These are phyloP conservation scores for Xylariaceae sp. DNA, from an alignment of 2,329 filamentous ascomycete genomes.

Conservation along the genomic window DNA sequence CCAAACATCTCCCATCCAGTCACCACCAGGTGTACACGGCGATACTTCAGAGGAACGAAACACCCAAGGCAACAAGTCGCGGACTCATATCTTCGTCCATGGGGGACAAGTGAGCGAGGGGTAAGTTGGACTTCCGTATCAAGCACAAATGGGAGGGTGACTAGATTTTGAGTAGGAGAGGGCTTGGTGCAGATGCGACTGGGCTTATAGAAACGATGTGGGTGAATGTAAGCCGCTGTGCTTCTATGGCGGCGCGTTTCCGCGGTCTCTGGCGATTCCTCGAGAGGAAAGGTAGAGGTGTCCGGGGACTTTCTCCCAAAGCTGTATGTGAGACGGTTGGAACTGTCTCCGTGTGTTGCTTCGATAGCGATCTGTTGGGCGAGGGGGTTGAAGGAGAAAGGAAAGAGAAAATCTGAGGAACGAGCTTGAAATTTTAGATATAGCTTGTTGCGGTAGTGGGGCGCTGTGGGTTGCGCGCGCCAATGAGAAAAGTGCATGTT, in stretches of 20 bases:
- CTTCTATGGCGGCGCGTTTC: constrained; percentile 99
- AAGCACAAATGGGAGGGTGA: constrained; percentile 16
- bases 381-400: constrained; percentile 63
- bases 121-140: constrained; percentile 14
- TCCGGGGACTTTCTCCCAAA: constrained; percentile 99
- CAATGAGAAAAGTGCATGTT: constrained; percentile 4
- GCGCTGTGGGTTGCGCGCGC: background rate
- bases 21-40: constrained; percentile 16
- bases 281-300: constrained; percentile 41
- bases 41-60: constrained; percentile 14
- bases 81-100: constrained; percentile 93
- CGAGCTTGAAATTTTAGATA: constrained; percentile 9
- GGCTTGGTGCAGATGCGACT: constrained; percentile 35
- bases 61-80: constrained; percentile 39
- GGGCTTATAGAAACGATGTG: constrained; percentile 44
- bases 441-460: constrained; percentile 5
- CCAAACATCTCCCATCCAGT: constrained; percentile 22
- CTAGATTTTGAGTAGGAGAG: constrained; percentile 28
- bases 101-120: constrained; percentile 43
- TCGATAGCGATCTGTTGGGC: constrained; percentile 99
- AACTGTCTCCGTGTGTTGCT: constrained; percentile 85
- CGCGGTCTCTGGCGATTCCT: constrained; percentile 57
- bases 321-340: constrained; percentile 50
- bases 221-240: constrained; percentile 76
- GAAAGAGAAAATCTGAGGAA: constrained; percentile 22